Percentiles rank a stretch among this genome's conserved stretches.
These are phyloP conservation scores for Setaria viridis DNA, from an alignment of 202 grass and related monocot species.

Conservation along the genomic window DNA sequence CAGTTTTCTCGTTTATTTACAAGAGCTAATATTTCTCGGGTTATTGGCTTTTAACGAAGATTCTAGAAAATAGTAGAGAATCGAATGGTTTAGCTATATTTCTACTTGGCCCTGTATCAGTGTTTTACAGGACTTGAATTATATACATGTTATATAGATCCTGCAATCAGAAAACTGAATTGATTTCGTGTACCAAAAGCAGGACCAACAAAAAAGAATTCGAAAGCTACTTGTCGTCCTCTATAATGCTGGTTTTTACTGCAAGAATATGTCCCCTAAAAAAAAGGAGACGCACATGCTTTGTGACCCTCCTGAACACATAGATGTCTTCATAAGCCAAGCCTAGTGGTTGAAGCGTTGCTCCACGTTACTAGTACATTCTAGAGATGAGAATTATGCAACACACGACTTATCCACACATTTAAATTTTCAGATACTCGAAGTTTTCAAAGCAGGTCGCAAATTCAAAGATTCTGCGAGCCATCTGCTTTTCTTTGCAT, in stretches of 20 bases:
- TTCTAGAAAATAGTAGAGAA: not conserved
- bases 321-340: not conserved
- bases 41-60: not conserved
- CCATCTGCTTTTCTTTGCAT: not conserved
- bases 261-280: not conserved
- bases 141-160: no score
- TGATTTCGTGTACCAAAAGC: not conserved
- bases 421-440: not conserved
- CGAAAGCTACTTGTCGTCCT: not conserved
- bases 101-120: not conserved
- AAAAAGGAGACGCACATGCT: not conserved
- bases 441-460: not conserved
- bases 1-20: not conserved
- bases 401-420: not conserved
- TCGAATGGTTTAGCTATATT: not conserved
- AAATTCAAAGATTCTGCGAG: not conserved
- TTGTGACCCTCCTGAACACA: no score
- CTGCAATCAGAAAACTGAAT: not conserved
- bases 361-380: not conserved
- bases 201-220: not conserved
- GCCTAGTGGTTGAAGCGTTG: not conserved
- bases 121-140: not conserved
- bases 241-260: not conserved
- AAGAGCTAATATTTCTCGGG: not conserved
- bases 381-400: not conserved